phyloP scores from a whole-genome alignment of 176 grass and related monocot species.

The Zea luxurians region DNA sequence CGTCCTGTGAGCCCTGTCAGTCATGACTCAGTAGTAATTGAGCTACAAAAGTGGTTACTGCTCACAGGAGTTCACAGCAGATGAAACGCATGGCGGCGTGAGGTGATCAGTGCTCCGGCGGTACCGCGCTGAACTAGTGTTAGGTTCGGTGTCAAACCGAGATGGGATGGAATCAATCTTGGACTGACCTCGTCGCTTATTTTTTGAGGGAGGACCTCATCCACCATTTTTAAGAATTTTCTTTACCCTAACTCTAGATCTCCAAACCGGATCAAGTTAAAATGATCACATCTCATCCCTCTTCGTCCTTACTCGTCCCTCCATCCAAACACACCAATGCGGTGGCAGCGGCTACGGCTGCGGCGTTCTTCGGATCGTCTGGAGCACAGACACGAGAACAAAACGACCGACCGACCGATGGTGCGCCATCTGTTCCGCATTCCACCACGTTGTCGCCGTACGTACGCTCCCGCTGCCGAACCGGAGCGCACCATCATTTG shows the following conservation, averaged over 20 bases:
- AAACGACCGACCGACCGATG: neutral
- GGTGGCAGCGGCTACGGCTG: slow-evolving; percentile 1
- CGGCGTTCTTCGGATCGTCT: neutral
- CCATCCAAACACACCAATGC: too few relatives aligned
- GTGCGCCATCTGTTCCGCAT: neutral
- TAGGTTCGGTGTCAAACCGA: neutral
- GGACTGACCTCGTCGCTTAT: too few relatives aligned
- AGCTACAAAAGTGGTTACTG: too few relatives aligned
- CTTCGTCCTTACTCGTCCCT: too few relatives aligned
- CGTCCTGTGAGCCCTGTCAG: neutral
- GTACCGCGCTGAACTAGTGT: neutral
- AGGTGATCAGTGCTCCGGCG: neutral
- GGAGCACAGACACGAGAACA: slow-evolving; percentile 15
- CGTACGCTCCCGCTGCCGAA: neutral
- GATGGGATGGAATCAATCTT: too few relatives aligned
- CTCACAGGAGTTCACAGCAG: neutral
- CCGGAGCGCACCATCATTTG: neutral
- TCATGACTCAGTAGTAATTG: neutral
- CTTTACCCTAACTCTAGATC: too few relatives aligned
- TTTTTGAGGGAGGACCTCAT: too few relatives aligned
- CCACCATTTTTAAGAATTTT: too few relatives aligned
- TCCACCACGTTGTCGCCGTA: neutral
- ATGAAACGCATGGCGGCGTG: too few relatives aligned
- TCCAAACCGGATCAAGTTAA: too few relatives aligned
- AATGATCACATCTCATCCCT: too few relatives aligned